A percentile compares a stretch with the other conserved stretches of the same genome.
phyloP scores from a whole-genome alignment of 805 yeast species.

The Candida mattraensis region DNA sequence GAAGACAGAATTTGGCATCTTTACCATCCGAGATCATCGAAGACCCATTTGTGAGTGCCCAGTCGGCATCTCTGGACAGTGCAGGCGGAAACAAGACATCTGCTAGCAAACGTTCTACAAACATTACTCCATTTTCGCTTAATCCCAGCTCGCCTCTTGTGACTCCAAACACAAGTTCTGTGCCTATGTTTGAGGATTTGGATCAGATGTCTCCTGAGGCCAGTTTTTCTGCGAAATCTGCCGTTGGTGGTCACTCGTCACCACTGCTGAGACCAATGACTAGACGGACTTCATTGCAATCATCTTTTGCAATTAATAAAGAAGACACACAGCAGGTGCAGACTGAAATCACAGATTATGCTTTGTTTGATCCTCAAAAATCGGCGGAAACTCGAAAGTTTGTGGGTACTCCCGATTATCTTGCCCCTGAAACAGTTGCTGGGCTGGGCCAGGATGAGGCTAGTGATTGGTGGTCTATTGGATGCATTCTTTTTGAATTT shows the following conservation, averaged over 20 bases:
- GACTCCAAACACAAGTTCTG: slow-evolving; percentile 19
- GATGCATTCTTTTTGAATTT: slow-evolving; percentile 92
- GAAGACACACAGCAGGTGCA: slow-evolving; percentile 38
- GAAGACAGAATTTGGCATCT: slow-evolving; percentile 57
- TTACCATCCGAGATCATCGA: slow-evolving; percentile 17
- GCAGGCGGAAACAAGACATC: slow-evolving; percentile 1
- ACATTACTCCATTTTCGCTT: slow-evolving; percentile 30
- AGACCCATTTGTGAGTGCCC: slow-evolving; percentile 20
- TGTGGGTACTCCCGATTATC: slow-evolving; percentile 97
- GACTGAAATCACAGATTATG: slow-evolving; percentile 42
- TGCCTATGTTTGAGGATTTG: slow-evolving; percentile 17
- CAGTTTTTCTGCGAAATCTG: too few species aligned
- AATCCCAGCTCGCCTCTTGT: slow-evolving; percentile 26
- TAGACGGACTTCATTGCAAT: slow-evolving; percentile 52
- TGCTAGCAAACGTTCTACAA: slow-evolving; percentile 14
- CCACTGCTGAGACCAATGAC: slow-evolving; percentile 50
- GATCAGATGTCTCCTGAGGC: slow-evolving; percentile 32
- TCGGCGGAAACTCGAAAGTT: slow-evolving; percentile 58
- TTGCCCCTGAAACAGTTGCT: slow-evolving; percentile 92
- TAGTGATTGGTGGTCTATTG: slow-evolving; percentile 99
- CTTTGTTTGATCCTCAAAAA: slow-evolving; percentile 67
- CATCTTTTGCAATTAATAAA: slow-evolving; percentile 52
- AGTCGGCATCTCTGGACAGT: slow-evolving; percentile 16
- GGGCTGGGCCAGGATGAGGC: slow-evolving; percentile 81
- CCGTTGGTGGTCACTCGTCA: slow-evolving; percentile 41